Percentiles rank a stretch among this genome's conserved stretches.
Evolutionary conservation across 495 filamentous ascomycete species (phyloP).

Genomic region (Aspergillus biplanus): DNA sequence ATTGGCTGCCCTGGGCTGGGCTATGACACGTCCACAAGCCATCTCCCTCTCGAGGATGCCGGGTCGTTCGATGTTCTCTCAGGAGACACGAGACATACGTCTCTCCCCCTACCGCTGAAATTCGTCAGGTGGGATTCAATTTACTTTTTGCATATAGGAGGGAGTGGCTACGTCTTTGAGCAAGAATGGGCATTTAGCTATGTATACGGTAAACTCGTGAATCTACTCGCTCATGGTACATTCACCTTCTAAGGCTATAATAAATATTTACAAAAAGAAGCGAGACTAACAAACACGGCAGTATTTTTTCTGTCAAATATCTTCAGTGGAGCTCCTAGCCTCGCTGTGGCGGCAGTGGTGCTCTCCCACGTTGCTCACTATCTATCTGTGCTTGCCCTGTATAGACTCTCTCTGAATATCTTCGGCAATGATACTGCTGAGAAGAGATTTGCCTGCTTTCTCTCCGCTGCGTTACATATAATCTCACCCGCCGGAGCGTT

Average conservation of each 20-base stretch:
- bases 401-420: slow-evolving; percentile 53
- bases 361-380: slow-evolving; percentile 76
- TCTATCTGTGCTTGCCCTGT: slow-evolving; percentile 70
- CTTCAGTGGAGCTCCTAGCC: slow-evolving; percentile 26
- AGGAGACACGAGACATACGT: slow-evolving; percentile 12
- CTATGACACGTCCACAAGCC: slow-evolving; percentile 86
- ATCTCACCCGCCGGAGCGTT: slow-evolving; percentile 88
- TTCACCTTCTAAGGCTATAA: not conserved
- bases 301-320: slow-evolving; percentile 33
- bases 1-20: slow-evolving; percentile 67
- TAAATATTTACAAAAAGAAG: not conserved
- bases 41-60: slow-evolving; percentile 48
- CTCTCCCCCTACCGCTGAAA: slow-evolving; percentile 43
- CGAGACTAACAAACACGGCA: slow-evolving; percentile 21
- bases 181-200: slow-evolving; percentile 96
- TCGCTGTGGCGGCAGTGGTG: slow-evolving; percentile 58
- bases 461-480: slow-evolving; percentile 74
- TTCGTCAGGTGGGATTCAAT: slow-evolving; percentile 91
- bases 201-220: slow-evolving; percentile 61
- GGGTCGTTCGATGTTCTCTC: slow-evolving; percentile 19
- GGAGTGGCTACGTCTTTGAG: slow-evolving; percentile 79
- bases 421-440: slow-evolving; percentile 33
- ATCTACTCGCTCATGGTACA: slow-evolving; percentile 51
- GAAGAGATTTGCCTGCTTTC: slow-evolving; percentile 57
- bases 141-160: slow-evolving; percentile 74